Percentiles rank a stretch among this genome's conserved stretches.
Evolutionary conservation across 495 filamentous ascomycete species (phyloP).

Genomic region (Bombardia bombarda): DNA sequence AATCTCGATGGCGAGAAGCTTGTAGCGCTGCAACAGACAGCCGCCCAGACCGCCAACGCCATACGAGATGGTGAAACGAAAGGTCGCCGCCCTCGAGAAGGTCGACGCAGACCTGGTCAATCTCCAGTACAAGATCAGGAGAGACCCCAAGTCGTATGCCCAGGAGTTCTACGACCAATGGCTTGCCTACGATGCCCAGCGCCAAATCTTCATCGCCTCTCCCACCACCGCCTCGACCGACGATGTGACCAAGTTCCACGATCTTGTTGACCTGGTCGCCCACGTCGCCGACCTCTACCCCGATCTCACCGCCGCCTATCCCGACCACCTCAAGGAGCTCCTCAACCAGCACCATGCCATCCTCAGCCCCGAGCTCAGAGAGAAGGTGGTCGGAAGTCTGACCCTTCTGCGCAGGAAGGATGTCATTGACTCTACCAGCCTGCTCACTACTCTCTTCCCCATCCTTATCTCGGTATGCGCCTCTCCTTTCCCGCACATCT

Average conservation of each 20-base stretch:
- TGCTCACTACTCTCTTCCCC: conserved; percentile 85
- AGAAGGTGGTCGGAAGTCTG: conserved; percentile 89
- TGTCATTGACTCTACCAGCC: conserved; percentile 70
- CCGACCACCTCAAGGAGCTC: conserved; percentile 72
- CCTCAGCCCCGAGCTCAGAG: conserved; percentile 72
- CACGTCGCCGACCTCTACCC: conserved; percentile 95
- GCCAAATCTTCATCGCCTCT: conserved; percentile 79
- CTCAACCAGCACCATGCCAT: conserved; percentile 71
- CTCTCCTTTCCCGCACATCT: not conserved
- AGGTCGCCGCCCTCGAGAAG: conserved; percentile 87
- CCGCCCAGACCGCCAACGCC: not conserved
- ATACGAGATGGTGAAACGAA: conserved; percentile 67
- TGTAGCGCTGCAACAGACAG: not conserved
- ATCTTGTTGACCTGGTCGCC: conserved; percentile 73
- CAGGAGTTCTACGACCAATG: conserved; percentile 86
- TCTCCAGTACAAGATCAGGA: conserved; percentile 79
- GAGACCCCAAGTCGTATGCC: conserved; percentile 77
- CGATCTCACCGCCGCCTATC: conserved; percentile 64
- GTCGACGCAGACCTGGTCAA: conserved; percentile 86
- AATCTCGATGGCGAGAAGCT: conserved; percentile 2
- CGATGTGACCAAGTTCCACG: conserved; percentile 70
- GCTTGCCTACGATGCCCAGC: conserved; percentile 82
- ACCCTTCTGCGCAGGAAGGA: conserved; percentile 86
- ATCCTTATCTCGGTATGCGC: conserved; percentile 48
- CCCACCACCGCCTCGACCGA: conserved; percentile 68